Evolutionary conservation across 192 early-diverging fungal species (phyloP).

Genomic region (Entomortierella lignicola): DNA sequence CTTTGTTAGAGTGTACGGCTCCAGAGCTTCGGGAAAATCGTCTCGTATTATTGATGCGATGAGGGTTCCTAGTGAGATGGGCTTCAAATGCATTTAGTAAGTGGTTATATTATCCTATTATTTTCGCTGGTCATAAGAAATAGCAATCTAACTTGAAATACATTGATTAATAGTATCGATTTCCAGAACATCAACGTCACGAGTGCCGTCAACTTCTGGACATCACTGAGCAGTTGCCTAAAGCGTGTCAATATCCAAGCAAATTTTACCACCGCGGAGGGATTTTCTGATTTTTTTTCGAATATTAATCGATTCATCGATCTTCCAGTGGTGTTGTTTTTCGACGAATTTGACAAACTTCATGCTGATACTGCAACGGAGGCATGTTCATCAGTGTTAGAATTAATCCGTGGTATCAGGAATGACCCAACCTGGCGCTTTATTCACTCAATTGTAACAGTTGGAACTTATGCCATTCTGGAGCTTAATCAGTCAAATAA

Average conservation of each 20-base stretch:
- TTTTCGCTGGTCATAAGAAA: too few relatives aligned
- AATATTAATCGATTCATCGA: not conserved
- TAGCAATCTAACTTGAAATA: not conserved
- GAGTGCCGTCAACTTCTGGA: conserved; percentile 2
- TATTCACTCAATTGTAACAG: conserved; percentile 25
- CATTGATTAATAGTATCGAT: conserved; percentile 6
- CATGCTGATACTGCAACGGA: conserved; percentile 7
- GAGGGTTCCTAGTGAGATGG: conserved; percentile 11
- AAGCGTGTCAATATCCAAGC: not conserved
- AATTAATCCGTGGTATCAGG: conserved; percentile 3
- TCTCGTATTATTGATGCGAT: conserved; percentile 32
- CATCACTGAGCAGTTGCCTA: not conserved
- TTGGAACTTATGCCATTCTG: conserved; percentile 38
- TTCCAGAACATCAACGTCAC: conserved; percentile 9
- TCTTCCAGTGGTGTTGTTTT: conserved; percentile 16
- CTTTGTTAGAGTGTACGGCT: conserved; percentile 31
- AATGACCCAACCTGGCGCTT: not conserved
- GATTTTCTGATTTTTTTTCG: not conserved
- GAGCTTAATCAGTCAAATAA: conserved; percentile 16
- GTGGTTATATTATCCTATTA: too few relatives aligned
- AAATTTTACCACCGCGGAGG: not conserved
- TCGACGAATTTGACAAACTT: conserved; percentile 33
- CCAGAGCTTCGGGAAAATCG: conserved; percentile 51
- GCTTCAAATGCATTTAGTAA: conserved; percentile 48
- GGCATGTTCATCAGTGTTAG: conserved; percentile 8